Percentiles rank a stretch among this genome's conserved stretches.
Conservation (phyloP, 768 basidiomycete genomes). For the Lactarius trivialis region DNA sequence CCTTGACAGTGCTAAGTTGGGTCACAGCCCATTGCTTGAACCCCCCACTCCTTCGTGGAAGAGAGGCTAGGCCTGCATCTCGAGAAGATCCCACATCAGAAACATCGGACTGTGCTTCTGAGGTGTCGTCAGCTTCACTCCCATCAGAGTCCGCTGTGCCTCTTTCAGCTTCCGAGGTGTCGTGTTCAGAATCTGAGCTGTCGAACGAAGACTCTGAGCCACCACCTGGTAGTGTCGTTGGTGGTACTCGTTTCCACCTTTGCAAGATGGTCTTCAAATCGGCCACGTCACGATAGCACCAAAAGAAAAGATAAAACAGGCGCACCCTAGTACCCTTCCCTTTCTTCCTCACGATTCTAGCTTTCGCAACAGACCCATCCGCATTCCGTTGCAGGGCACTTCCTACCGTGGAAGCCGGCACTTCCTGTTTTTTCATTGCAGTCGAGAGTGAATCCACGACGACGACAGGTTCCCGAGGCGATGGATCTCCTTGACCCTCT, state of each 20-base stretch:
- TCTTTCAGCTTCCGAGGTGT: constrained; percentile 27
- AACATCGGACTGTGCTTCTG: constrained; percentile 15
- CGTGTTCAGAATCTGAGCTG: constrained; percentile 72
- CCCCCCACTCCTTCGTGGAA: constrained; percentile 38
- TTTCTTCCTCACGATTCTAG: constrained; percentile 41
- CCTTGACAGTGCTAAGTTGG: constrained; percentile 54
- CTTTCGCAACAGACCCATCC: constrained; percentile 52
- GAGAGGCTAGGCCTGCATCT: constrained; percentile 23
- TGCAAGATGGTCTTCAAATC: constrained; percentile 35
- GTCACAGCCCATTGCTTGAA: constrained; percentile 91
- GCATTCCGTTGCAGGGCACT: constrained; percentile 59
- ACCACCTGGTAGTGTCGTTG: constrained; percentile 28
- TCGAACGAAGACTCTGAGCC: constrained; percentile 62
- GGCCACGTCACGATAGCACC: neutral
- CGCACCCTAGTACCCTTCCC: constrained; percentile 41
- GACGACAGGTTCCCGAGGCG: constrained; percentile 3
- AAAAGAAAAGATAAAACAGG: constrained; percentile 9
- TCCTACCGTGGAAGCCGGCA: constrained; percentile 38
- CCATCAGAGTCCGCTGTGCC: constrained; percentile 26
- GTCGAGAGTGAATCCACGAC: constrained; percentile 2
- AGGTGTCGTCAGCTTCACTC: constrained; percentile 12
- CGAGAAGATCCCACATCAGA: constrained; percentile 25
- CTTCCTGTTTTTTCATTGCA: constrained; percentile 20
- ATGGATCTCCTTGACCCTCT: neutral
- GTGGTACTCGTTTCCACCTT: constrained; percentile 42